Conservation (phyloP, 495 filamentous ascomycete species). For the Neurospora sp. region DNA sequence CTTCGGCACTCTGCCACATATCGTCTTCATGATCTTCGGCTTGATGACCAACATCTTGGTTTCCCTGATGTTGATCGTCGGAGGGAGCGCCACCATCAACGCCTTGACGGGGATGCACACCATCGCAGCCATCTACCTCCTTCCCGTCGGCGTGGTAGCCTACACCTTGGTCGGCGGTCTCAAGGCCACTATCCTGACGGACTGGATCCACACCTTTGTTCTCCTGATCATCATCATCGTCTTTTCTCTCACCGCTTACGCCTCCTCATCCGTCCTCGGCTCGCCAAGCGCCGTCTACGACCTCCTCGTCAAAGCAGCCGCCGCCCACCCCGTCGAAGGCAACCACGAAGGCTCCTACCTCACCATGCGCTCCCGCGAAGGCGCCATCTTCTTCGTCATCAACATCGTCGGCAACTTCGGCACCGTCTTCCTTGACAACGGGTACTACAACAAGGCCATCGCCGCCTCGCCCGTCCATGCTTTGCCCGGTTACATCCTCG, state of each 20-base stretch:
- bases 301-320: constrained; percentile 58
- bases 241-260: constrained; percentile 81
- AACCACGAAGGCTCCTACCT: constrained; percentile 82
- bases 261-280: constrained; percentile 63
- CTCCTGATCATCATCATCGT: constrained; percentile 83
- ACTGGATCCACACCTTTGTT: constrained; percentile 72
- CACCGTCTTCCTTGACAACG: constrained; percentile 72
- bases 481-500: constrained; percentile 86
- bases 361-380: constrained; percentile 80
- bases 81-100: constrained; percentile 77
- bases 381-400: constrained; percentile 93
- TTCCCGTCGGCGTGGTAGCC: constrained; percentile 74
- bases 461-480: constrained; percentile 83
- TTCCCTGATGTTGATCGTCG: constrained; percentile 87
- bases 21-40: constrained; percentile 72
- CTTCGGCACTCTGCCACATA: constrained; percentile 52
- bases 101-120: constrained; percentile 80
- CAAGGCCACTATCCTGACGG: constrained; percentile 41
- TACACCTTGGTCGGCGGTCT: constrained; percentile 52
- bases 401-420: constrained; percentile 80
- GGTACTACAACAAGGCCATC: constrained; percentile 93
- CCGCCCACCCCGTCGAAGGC: constrained; percentile 66
- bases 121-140: constrained; percentile 80
- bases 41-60: constrained; percentile 75
- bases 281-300: constrained; percentile 78